Evolutionary conservation across 2,329 filamentous ascomycete species (phyloP), one percentile per base, ranked within the genome.

Genomic region (Aspergillus sp.): DNA sequence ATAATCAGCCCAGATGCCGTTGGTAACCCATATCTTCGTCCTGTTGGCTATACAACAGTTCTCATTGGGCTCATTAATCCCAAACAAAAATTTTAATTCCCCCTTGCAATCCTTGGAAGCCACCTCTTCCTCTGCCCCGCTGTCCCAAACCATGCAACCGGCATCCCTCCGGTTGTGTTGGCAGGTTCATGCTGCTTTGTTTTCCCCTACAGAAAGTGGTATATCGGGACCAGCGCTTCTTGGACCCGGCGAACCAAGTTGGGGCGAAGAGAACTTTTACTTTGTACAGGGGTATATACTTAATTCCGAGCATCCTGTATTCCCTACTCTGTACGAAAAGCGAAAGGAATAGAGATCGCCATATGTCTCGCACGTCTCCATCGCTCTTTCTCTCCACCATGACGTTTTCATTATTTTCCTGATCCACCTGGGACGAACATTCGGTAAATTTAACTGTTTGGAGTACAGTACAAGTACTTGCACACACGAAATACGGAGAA

Each of bases 11-110:
- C 73, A 80, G 1, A 78, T 73, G 9, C 72, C 77, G 41, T 79
- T 80, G 1, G 82, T 83, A 53, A 85, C 84, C 80, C 80, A 83
- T 60, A 83, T 83, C 70, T 85, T 85, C 43, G 75, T 74, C 0
- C 81, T 82, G 47, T 82, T 83, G n/a, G 85, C 79, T 33, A 82
- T 57, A 54, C 82, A 85, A 42, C 68, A 19, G 19, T 19, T 19
- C 69, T 74, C 77, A 60, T 71, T 73, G 0, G 82, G 81, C 60
- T 85, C 82, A 2, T 81, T 85, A 48, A 84, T 79, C 2, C 79
- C 7, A 85, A 65, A 56, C 79, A 83, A 56, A 84, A 83, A 45
- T 75, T 74, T 4, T 79, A 77, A 47, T 78, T 72, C 52, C 80
- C 79, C 5, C 64, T 72, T 39, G 81, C 80, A 30, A 85, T 68